phyloP scores from a whole-genome alignment of 768 basidiomycete genomes.

The Termitomyces sp. region DNA sequence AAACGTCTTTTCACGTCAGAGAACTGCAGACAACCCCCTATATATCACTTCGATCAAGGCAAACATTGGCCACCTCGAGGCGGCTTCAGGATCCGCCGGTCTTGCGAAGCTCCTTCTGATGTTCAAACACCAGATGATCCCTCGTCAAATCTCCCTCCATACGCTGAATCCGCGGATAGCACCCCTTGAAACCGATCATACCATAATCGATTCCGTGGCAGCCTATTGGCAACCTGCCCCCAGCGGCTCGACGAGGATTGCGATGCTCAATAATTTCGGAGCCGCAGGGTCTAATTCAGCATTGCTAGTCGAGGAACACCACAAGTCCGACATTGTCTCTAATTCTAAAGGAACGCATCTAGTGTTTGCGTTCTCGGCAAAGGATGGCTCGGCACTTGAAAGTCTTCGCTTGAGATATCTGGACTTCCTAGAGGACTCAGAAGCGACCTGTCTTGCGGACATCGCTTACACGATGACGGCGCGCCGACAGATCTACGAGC shows the following conservation, averaged over 20 bases:
- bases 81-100: slow-evolving; percentile 68
- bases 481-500: slow-evolving; percentile 49
- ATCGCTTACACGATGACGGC: slow-evolving; percentile 67
- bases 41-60: slow-evolving; percentile 67
- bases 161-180: slow-evolving; percentile 53
- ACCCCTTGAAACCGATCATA: slow-evolving; percentile 40
- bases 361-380: slow-evolving; percentile 60
- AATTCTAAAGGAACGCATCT: slow-evolving; percentile 18
- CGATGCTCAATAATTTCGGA: slow-evolving; percentile 71
- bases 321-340: background rate
- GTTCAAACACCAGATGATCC: slow-evolving; percentile 51
- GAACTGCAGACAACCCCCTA: slow-evolving; percentile 42
- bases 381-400: slow-evolving; percentile 41
- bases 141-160: slow-evolving; percentile 52
- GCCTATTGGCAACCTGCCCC: slow-evolving; percentile 36
- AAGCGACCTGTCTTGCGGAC: slow-evolving; percentile 31
- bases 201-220: slow-evolving; percentile 36
- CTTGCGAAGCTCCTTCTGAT: slow-evolving; percentile 69
- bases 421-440: slow-evolving; percentile 35
- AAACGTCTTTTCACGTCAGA: slow-evolving; percentile 39
- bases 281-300: slow-evolving; percentile 69
- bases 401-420: slow-evolving; percentile 41
- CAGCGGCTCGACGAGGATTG: slow-evolving; percentile 35
- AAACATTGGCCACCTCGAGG: slow-evolving; percentile 72
- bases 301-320: slow-evolving; percentile 51